phyloP scores from a whole-genome alignment of 1,284 basidiomycete species.

The Tremellales sp. region DNA sequence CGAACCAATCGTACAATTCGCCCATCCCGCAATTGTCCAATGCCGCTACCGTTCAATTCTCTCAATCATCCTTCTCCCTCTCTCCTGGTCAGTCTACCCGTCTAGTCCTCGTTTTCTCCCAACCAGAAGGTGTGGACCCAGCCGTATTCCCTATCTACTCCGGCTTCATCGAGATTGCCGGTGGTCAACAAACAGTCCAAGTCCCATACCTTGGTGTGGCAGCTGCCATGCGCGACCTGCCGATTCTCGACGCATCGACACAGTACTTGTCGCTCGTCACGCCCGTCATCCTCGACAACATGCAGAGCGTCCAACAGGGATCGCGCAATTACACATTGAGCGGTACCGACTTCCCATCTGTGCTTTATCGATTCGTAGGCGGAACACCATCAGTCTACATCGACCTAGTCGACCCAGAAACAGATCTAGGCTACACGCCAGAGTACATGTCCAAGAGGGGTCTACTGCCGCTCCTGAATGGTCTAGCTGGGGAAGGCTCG shows the following conservation, averaged over 20 bases:
- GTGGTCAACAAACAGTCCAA: constrained; percentile 18
- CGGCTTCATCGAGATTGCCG: constrained; percentile 32
- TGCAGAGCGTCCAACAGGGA: constrained; percentile 17
- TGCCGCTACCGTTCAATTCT: constrained; percentile 30
- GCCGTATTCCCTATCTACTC: constrained; percentile 38
- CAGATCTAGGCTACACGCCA: constrained; percentile 35
- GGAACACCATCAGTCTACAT: constrained; percentile 55
- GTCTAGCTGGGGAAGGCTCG: constrained; percentile 15
- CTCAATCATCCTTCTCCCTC: constrained; percentile 26
- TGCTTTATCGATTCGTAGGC: constrained; percentile 46
- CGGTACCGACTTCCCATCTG: constrained; percentile 44
- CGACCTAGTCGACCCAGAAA: constrained; percentile 50
- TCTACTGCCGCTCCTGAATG: neutral
- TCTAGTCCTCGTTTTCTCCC: constrained; percentile 26
- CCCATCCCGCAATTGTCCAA: constrained; percentile 23
- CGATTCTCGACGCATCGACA: constrained; percentile 36
- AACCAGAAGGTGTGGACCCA: constrained; percentile 30
- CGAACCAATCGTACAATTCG: constrained; percentile 28
- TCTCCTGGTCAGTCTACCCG: constrained; percentile 22
- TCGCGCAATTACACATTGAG: constrained; percentile 56
- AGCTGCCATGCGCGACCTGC: constrained; percentile 38
- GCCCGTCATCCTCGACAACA: constrained; percentile 23
- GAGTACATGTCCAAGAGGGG: constrained; percentile 29
- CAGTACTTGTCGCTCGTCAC: constrained; percentile 26
- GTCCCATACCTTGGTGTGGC: constrained; percentile 44